A percentile compares a stretch with the other conserved stretches of the same genome.
phyloP scores from a whole-genome alignment of 306 rosid species.

The Cicer pinnatifidum region DNA sequence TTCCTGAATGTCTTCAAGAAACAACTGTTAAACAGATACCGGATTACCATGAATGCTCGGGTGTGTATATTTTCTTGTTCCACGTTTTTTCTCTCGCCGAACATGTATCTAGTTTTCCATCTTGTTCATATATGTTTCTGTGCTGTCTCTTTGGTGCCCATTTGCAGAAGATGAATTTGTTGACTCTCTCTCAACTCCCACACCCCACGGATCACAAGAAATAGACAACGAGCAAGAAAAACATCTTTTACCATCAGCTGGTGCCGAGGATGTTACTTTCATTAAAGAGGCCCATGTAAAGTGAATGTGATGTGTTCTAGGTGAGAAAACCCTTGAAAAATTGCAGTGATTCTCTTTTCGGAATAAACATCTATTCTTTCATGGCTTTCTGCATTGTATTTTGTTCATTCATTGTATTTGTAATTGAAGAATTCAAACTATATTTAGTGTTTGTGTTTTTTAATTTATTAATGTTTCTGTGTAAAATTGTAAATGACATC shows the following conservation, averaged over 20 bases:
- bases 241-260: conserved; percentile 56
- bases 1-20: conserved; percentile 93
- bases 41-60: conserved; percentile 73
- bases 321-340: conserved; percentile 32
- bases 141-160: conserved; percentile 33
- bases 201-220: conserved; percentile 57
- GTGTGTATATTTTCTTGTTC: conserved; percentile 51
- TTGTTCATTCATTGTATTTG: conserved; percentile 40
- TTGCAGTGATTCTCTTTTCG: conserved; percentile 40
- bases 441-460: conserved; percentile 14
- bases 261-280: conserved; percentile 59
- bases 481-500: conserved; percentile 44
- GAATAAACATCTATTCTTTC: background rate
- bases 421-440: conserved; percentile 29
- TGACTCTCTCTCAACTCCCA: conserved; percentile 58
- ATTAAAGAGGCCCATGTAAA: conserved; percentile 57
- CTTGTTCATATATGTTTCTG: conserved; percentile 34
- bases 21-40: conserved; percentile 79
- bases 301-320: conserved; percentile 31
- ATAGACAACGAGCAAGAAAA: conserved; percentile 69
- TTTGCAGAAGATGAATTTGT: conserved; percentile 68
- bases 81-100: background rate
- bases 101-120: conserved; percentile 26
- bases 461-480: conserved; percentile 10
- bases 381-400: conserved; percentile 34